Percentiles rank a stretch among this genome's conserved stretches.
Conservation (phyloP, 2,329 filamentous ascomycete genomes). For the Neurospora sp. region DNA sequence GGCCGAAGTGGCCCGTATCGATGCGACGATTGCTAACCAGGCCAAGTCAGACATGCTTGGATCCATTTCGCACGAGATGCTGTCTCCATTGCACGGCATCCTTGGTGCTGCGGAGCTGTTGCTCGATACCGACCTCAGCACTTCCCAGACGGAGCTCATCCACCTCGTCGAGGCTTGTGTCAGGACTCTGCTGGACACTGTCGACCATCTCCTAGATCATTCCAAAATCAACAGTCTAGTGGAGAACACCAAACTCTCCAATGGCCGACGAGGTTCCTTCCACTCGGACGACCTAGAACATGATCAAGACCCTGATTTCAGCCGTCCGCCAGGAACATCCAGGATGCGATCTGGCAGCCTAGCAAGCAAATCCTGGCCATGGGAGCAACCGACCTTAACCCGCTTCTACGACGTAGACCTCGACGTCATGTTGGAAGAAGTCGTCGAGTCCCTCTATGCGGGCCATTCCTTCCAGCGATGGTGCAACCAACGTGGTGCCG, state of each 20-base stretch:
- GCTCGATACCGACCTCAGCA: slow-evolving; percentile 32
- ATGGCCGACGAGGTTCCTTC: neutral
- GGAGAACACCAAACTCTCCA: slow-evolving; percentile 2
- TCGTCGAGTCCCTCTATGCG: slow-evolving; percentile 26
- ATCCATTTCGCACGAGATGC: slow-evolving; percentile 47
- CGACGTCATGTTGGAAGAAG: slow-evolving; percentile 24
- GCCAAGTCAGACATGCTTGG: slow-evolving; percentile 47
- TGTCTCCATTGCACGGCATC: slow-evolving; percentile 48
- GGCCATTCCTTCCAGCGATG: slow-evolving; percentile 22
- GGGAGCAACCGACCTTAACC: neutral
- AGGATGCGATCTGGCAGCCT: slow-evolving; percentile 6
- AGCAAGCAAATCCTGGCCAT: neutral
- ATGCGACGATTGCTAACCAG: slow-evolving; percentile 25
- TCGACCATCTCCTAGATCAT: slow-evolving; percentile 33
- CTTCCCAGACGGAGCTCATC: slow-evolving; percentile 32
- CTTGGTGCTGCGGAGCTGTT: slow-evolving; percentile 42
- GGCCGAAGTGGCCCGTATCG: slow-evolving; percentile 41
- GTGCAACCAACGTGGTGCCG: neutral
- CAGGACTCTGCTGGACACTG: slow-evolving; percentile 37
- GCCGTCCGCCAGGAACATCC: slow-evolving; percentile 4
- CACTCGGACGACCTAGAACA: neutral
- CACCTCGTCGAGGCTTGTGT: slow-evolving; percentile 40
- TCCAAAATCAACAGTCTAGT: slow-evolving; percentile 38
- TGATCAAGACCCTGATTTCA: slow-evolving; percentile 5
- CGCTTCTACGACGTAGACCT: slow-evolving; percentile 19